A percentile compares a stretch with the other conserved stretches of the same genome.
These are phyloP conservation scores for Sambucus nigra DNA, from an alignment of 129 eudicot species.

Conservation along the genomic window DNA sequence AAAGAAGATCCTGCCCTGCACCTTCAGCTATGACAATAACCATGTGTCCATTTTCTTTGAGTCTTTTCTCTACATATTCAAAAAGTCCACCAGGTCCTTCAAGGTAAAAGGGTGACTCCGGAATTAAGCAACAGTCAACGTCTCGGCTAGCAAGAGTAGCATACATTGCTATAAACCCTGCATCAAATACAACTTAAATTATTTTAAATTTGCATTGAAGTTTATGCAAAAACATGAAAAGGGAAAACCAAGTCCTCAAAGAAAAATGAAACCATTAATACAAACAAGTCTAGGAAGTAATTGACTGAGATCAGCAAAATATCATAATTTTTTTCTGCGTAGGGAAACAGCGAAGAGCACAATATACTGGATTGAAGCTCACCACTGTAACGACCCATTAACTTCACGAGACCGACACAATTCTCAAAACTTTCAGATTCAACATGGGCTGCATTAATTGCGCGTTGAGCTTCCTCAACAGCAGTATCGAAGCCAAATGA, in stretches of 20 bases:
- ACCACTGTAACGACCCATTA: constrained; percentile 98
- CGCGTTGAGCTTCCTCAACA: constrained; percentile 99
- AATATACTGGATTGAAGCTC: constrained; percentile 6
- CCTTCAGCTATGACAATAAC: constrained; percentile 98
- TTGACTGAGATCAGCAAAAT: no score
- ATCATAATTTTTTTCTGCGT: no score
- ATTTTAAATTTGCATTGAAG: background rate
- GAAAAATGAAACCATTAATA: no score
- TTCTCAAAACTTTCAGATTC: constrained; percentile 84
- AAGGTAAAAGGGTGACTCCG: constrained; percentile 94
- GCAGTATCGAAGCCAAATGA: constrained; percentile 97
- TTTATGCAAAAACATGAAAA: background rate
- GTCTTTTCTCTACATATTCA: constrained; percentile 66
- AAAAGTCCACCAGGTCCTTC: constrained; percentile 93
- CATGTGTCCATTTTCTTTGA: constrained; percentile 89
- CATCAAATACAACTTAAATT: constrained; percentile 7
- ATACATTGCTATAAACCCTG: constrained; percentile 98
- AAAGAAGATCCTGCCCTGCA: constrained; percentile 74
- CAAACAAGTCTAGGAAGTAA: no score
- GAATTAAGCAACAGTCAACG: constrained; percentile 93
- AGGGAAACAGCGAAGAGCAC: background rate
- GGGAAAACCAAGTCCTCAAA: no score
- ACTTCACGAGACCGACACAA: constrained; percentile 91
- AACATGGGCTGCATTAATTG: constrained; percentile 91
- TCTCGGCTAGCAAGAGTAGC: constrained; percentile 98